Evolutionary conservation across 1,284 basidiomycete genomes (phyloP), one percentile per base, ranked within the genome.

Genomic region (Mycosarcoma maydis): DNA sequence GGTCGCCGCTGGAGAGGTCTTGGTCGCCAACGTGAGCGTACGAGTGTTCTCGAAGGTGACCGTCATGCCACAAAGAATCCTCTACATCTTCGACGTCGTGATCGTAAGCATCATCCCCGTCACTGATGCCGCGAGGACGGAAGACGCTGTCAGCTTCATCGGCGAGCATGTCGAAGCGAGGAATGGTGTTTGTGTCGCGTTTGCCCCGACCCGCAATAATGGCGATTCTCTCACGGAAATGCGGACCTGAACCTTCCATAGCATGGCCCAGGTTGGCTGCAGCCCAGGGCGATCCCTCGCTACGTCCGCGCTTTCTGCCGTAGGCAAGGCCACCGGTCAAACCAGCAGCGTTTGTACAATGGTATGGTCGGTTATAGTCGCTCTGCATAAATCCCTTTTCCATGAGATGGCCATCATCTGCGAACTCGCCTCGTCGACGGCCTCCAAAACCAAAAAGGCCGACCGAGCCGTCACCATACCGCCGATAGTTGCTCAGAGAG

Each of bases 141-240:
- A 45, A 57, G 27, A 68, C 22, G 37, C 55, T 62, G 41, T 73
- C 72, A n/a, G 65, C 67, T 44, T 74, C 75, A 29, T 76, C 74
- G 2, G 76, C 78, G 11, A 81, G 70, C 70, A 81, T 80, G 46
- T 80, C 78, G 48, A 81, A 72, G 19, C 77, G 57, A 3, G 68
- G 67, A 11, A 53, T 61, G 1, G 49, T 11, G 3, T 52, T 29
- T 2, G 55, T 34, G 4, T 59, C 70, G 5, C 55, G 45, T n/a
- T 59, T 57, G 19, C 72, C 64, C 32, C 70, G 37, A 10, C 75
- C 75, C 4, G 73, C 71, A 16, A 77, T 47, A 32, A 77, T 62
- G 13, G 75, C 75, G 29, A 77, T 55, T 9, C 74, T 54, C 40
- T 77, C 67, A 11, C 71, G 46, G 24, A 77, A 66, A 40, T 73